Evolutionary conservation across 2,329 filamentous ascomycete genomes (phyloP).

Genomic region (Ophiostoma quercus): DNA sequence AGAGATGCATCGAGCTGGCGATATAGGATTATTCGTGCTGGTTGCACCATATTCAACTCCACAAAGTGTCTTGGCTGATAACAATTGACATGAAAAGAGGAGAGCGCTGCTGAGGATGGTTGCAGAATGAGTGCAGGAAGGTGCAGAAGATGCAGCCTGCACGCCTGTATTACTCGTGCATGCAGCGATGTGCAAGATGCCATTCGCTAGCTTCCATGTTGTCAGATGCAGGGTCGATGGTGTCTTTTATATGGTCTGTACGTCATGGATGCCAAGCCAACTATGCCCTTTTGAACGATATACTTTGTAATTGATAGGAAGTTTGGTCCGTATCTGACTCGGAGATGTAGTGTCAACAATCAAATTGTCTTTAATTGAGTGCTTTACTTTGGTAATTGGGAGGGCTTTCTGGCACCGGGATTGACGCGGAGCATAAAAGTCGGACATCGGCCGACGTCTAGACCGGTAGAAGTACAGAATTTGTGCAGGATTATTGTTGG

Average conservation of each 20-base stretch:
- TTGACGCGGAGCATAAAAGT: neutral
- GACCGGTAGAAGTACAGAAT: no score
- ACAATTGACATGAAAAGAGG: neutral
- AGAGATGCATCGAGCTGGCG: neutral
- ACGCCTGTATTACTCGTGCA: neutral
- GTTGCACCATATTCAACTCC: neutral
- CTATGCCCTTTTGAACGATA: neutral
- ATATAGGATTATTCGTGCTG: slow-evolving; percentile 1
- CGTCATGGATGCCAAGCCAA: neutral
- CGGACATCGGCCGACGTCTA: no score
- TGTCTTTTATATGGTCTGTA: neutral
- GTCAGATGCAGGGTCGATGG: slow-evolving; percentile 4
- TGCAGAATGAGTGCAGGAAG: no score
- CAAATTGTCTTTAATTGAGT: neutral
- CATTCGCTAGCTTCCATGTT: slow-evolving; percentile 7
- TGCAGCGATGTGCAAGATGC: slow-evolving; percentile 1
- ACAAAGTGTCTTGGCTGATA: neutral
- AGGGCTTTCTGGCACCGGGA: neutral
- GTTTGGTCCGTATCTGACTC: neutral
- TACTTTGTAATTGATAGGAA: neutral
- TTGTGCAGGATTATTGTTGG: no score
- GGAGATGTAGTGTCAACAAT: neutral
- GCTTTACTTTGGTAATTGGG: neutral
- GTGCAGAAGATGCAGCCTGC: neutral
- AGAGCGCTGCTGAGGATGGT: neutral